Conservation (phyloP, 345 rosid species). For the Lepidium sativum region DNA sequence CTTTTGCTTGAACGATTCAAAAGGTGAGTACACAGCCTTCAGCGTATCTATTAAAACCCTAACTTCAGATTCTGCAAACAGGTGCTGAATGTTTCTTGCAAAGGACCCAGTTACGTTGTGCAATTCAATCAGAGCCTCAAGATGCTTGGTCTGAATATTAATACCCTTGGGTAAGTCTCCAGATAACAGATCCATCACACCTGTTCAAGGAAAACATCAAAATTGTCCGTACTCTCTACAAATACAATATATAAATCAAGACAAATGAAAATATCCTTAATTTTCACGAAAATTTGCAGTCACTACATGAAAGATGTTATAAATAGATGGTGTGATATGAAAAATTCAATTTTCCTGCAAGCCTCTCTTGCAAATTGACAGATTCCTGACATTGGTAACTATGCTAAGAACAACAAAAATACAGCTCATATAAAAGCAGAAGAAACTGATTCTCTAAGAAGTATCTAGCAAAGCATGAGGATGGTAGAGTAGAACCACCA, state of each 20-base stretch:
- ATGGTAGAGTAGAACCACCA: neutral
- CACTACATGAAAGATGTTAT: neutral
- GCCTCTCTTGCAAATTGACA: neutral
- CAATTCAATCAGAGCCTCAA: constrained; percentile 82
- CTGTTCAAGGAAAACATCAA: constrained; percentile 31
- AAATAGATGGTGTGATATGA: neutral
- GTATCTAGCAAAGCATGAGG: neutral
- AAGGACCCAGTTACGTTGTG: constrained; percentile 82
- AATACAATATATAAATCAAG: neutral
- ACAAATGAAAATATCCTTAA: neutral
- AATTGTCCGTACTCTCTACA: constrained; percentile 13
- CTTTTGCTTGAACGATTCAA: constrained; percentile 88
- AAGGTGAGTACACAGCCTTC: constrained; percentile 86
- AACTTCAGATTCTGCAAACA: constrained; percentile 82
- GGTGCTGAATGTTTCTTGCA: constrained; percentile 83
- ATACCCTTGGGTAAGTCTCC: constrained; percentile 94
- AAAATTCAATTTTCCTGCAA: neutral
- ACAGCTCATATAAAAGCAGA: neutral
- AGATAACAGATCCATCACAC: constrained; percentile 76
- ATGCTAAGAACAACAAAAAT: neutral
- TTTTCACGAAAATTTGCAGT: neutral
- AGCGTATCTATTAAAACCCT: constrained; percentile 66
- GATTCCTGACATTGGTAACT: neutral
- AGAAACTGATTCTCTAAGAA: neutral
- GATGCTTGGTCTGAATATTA: constrained; percentile 85